Evolutionary conservation across 2,329 filamentous ascomycete genomes (phyloP).

Genomic region (Neopestalotiopsis sp.): DNA sequence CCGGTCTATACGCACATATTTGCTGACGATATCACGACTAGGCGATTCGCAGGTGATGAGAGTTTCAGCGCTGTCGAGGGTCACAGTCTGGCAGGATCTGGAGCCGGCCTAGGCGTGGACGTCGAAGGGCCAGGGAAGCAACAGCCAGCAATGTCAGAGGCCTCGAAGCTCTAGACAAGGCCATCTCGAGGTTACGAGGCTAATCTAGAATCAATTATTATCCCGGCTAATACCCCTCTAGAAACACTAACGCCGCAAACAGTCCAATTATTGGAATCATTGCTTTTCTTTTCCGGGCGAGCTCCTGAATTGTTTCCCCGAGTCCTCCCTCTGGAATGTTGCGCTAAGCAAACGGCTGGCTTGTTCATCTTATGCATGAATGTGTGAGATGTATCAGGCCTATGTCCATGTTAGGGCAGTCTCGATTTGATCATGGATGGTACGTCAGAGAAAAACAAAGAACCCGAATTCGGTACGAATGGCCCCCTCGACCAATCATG

Average conservation of each 20-base stretch:
- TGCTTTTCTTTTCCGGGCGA: neutral
- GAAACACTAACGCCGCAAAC: neutral
- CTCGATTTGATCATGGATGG: neutral
- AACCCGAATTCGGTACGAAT: neutral
- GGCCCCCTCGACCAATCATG: neutral
- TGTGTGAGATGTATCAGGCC: neutral
- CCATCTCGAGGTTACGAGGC: too few species aligned
- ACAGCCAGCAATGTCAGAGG: neutral
- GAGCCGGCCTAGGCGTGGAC: slow-evolving; percentile 39
- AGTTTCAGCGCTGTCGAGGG: slow-evolving; percentile 38
- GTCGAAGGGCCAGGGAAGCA: slow-evolving; percentile 26
- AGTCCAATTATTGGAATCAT: neutral
- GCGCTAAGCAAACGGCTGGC: neutral
- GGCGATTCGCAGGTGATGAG: slow-evolving; percentile 48
- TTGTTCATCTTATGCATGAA: neutral
- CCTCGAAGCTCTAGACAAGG: slow-evolving; percentile 18
- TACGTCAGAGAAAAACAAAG: slow-evolving; percentile 1
- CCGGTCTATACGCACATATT: neutral
- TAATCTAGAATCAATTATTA: too few species aligned
- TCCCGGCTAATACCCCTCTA: neutral
- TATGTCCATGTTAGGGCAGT: neutral
- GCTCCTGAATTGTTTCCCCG: neutral
- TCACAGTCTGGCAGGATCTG: slow-evolving; percentile 29
- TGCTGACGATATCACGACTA: slow-evolving; percentile 25
- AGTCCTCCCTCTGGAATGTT: neutral